phyloP scores from a whole-genome alignment of 2,329 filamentous ascomycete genomes.

The Rutstroemia sp. region DNA sequence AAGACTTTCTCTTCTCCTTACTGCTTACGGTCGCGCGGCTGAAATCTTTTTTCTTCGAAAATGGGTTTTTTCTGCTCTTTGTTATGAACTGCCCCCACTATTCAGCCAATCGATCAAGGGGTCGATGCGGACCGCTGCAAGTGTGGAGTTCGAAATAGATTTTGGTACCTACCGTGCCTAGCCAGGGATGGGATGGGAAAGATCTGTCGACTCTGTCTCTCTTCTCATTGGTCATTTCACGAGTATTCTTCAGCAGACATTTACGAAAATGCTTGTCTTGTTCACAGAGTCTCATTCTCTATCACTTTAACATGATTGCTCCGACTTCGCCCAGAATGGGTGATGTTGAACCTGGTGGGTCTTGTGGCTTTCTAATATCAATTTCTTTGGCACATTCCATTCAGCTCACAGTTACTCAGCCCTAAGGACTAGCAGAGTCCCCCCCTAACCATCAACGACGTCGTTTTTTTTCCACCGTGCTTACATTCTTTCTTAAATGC shows the following conservation, averaged over 20 bases:
- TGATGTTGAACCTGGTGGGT: slow-evolving; percentile 1
- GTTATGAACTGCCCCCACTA: no score
- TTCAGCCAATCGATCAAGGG: no score
- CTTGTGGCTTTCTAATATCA: background rate
- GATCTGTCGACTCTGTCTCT: no score
- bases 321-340: background rate
- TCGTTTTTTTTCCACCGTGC: background rate
- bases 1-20: no score
- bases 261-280: slow-evolving; percentile 4
- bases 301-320: background rate
- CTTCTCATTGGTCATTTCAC: no score
- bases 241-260: background rate
- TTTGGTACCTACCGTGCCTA: no score
- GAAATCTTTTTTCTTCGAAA: no score
- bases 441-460: background rate
- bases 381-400: slow-evolving; percentile 2
- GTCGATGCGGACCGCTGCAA: no score
- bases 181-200: no score
- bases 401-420: slow-evolving; percentile 10
- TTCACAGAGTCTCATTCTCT: background rate
- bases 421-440: background rate
- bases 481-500: background rate
- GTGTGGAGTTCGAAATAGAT: no score
- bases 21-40: no score
- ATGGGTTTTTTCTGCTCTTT: no score